Evolutionary conservation across 2,329 filamentous ascomycete species (phyloP), one percentile per base, ranked within the genome.

Genomic region (Cytospora schulzeri): DNA sequence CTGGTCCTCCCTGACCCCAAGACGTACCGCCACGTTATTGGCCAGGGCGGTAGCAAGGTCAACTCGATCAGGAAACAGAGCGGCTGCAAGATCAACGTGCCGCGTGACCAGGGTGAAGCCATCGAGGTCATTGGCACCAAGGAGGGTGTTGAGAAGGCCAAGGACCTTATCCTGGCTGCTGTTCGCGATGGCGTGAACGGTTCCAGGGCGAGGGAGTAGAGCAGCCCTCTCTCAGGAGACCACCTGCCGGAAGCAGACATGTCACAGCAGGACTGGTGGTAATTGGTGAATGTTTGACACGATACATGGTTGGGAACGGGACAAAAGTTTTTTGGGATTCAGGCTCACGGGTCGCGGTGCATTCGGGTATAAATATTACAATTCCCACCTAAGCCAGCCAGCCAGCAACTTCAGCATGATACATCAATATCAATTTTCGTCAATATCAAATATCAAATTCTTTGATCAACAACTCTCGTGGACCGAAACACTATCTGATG

Each of bases 21-120:
- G 70, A 92, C 92, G 55, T 97, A 97, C 82, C 88, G 94, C 67
- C 91, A 91, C 69, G 91, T 99, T 57, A 93, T 99, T 70, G 95
- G 95, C 5, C 88, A 90, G 69, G 91, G 90, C 66, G 95, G 95
- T 65, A 91, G 87, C 76, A 94, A 94, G 77, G 96, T 99, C 76
- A 97, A 97, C 78, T 81, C 87, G 51, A 97, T 99, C 75, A 88
- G 95, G 70, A 92, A 92, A 80, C 88, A 95, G 81, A 97, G 93
- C 59, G 91, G 91, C 62, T 97, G 93, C 78, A 93, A 91, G 79
- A 96, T 99, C 75, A 93, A 93, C 69, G 94, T 99, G 50, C 95
- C 95, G 26, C 88, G 91, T 69, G 89, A 92, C 72, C 91, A 96
- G 76, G 83, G 85, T 57, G 93, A 97, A 77, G 92, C 94, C 4